Evolutionary conservation across 306 rosid genomes (phyloP), one percentile per base, ranked within the genome.

Genomic region (Carpinus viminea): DNA sequence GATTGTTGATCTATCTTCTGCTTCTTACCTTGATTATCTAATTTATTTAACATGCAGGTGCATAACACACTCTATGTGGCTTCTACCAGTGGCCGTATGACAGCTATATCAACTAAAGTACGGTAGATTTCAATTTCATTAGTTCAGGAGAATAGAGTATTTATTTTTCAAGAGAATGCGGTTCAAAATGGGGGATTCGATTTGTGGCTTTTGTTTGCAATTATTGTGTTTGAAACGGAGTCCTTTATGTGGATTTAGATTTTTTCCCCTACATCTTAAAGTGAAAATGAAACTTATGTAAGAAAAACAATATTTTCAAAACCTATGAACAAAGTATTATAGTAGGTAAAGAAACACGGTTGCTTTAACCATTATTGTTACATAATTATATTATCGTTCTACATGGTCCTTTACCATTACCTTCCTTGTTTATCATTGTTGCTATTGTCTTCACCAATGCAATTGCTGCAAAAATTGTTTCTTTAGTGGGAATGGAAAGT

Each of bases 81-180:
- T 76, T 89, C 98, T 72, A 94, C 98, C 2, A 51, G 93, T 76
- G 98, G 98, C 57, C 90, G 83, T 64, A 38, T 92, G 78, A 88
- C 92, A 74, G 94, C 98, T 21, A 18, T 92, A 68, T 90, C 88
- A 21, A 76, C 85, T 74, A 80, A 26, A 85, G 98, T 89, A 85
- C 1, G 78, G n/a, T 54, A 70, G 61, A 79, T 80, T 66, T 55
- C 38, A 72, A 36, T 82, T 74, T 70, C 79, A 20, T 31, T 51
- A 79, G 47, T 61, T 70, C 20, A 45, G 20, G 65, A 59, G 31
- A 26, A 59, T 59, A 24, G 15, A 48, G 15, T 9, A 8, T 59
- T 59, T 9, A 59, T 24, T 59, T 59, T 28, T 12, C 65, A 59
- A 59, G 12, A 10, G 7, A 12, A 2, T 1, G 65, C n/a, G 36